A percentile compares a stretch with the other conserved stretches of the same genome.
Evolutionary conservation across 257 asterid species (phyloP).

Genomic region (Primulina huaijiensis): DNA sequence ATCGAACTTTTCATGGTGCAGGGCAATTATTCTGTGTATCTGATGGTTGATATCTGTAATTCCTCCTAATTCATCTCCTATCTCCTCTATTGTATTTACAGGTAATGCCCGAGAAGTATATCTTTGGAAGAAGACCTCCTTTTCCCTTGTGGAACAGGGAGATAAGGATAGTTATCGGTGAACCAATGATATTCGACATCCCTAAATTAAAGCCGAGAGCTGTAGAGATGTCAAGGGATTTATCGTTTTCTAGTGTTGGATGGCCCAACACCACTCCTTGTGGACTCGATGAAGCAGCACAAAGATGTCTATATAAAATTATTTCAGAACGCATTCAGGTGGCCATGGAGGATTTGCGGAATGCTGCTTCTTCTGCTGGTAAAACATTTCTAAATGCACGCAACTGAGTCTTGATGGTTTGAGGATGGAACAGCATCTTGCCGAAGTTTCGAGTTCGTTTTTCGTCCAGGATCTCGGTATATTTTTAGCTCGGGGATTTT

Average conservation of each 20-base stretch:
- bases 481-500: too few species aligned
- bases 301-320: slow-evolving; percentile 58
- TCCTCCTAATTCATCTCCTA: not conserved
- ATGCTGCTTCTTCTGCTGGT: slow-evolving; percentile 6
- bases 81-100: slow-evolving; percentile 30
- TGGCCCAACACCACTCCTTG: slow-evolving; percentile 60
- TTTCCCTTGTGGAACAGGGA: slow-evolving; percentile 73
- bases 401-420: slow-evolving; percentile 25
- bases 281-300: slow-evolving; percentile 85
- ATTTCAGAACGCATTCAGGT: slow-evolving; percentile 68
- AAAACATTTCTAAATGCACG: slow-evolving; percentile 29
- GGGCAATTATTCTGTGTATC: not conserved
- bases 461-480: not conserved
- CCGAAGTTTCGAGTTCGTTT: not conserved
- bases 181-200: slow-evolving; percentile 73
- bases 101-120: slow-evolving; percentile 93
- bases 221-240: slow-evolving; percentile 43
- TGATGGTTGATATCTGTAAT: not conserved
- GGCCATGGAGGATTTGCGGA: slow-evolving; percentile 62
- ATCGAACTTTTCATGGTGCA: not conserved
- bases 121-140: slow-evolving; percentile 67
- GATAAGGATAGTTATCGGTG: slow-evolving; percentile 63
- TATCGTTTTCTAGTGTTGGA: slow-evolving; percentile 33
- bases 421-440: not conserved
- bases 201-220: slow-evolving; percentile 72